Base-by-base conservation (phyloP, 208 protist species). In the Trypanosoma melophagium region DNA sequence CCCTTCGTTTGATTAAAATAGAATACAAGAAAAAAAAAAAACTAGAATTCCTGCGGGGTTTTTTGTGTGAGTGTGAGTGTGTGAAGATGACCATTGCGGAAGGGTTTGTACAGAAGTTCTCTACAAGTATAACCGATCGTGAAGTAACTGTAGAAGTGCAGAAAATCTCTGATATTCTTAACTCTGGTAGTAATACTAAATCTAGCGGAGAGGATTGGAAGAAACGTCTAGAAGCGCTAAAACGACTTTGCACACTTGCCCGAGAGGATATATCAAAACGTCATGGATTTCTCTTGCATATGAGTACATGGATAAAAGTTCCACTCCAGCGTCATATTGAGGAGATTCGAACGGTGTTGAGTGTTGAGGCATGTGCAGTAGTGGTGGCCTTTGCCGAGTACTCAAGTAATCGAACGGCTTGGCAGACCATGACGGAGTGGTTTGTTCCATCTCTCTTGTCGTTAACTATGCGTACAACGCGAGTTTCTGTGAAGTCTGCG, bases 261-360 rank as follows among this genome's bases (percentile, higher is more conserved):
- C 40, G 62, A 1, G 72, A 54, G 7, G 79, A 78, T 59, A 60
- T 86, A 2, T 74, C 79, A 3, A 47, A 38, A 7, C 70, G 63
- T 12, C 47, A 60, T 0, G 60, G 64, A 22, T 86, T 86, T 65
- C 52, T 77, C 5, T 74, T 70, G 2, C 58, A 73, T 49, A 69
- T 86, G 56, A 75, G 82, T 24, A 70, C 76, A n/a, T 84, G 62
- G 45, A 28, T 89, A 14, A 83, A 79, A 57, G 69, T 80, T 19
- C 59, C 79, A 16, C 67, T 92, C 0, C 66, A 76, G 13, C 19
- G 55, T 16, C 69, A 79, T 31, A 58, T 91, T 67, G 73, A 73
- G 44, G 85, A 90, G 68, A 44, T 50, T 19, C 84, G 85, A 21
- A 53, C 76, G 0, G 55, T 67, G 3, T 38, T 84, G 9, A 69